These are phyloP conservation scores for Aurifilum marmelostoma DNA, from an alignment of 2,329 filamentous ascomycete genomes.

Conservation along the genomic window DNA sequence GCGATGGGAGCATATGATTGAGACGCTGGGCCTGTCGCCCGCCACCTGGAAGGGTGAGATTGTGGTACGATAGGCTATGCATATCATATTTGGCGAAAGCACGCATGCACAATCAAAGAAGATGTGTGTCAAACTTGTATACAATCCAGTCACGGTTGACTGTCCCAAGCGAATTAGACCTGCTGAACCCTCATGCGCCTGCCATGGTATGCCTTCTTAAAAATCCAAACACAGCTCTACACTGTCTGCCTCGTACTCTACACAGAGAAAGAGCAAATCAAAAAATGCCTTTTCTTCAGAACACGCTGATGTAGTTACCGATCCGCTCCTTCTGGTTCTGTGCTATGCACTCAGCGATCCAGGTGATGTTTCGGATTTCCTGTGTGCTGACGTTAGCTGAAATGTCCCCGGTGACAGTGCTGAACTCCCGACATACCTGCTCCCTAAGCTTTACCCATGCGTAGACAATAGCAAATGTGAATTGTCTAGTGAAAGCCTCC, in stretches of 20 bases:
- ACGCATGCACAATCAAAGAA: conserved; percentile 44
- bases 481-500: conserved; percentile 91
- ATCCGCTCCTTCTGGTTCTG: conserved; percentile 99
- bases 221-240: conserved; percentile 22
- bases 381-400: conserved; percentile 54
- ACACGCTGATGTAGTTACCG: conserved; percentile 98
- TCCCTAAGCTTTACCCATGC: conserved; percentile 97
- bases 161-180: conserved; percentile 26
- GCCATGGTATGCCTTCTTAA: conserved; percentile 36
- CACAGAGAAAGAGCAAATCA: conserved; percentile 28
- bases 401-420: conserved; percentile 15
- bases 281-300: conserved; percentile 56
- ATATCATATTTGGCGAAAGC: conserved; percentile 33
- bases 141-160: conserved; percentile 45
- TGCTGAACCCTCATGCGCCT: conserved; percentile 29
- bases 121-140: conserved; percentile 49
- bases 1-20: conserved; percentile 84
- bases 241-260: conserved; percentile 21
- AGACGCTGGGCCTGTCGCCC: conserved; percentile 82
- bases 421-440: conserved; percentile 66
- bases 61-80: conserved; percentile 47
- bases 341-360: conserved; percentile 99
- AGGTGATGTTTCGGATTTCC: conserved; percentile 99
- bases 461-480: conserved; percentile 93
- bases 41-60: conserved; percentile 93